Evolutionary conservation across 331 rosid species (phyloP), one percentile per base, ranked within the genome.

Genomic region (Spiraea crenata): DNA sequence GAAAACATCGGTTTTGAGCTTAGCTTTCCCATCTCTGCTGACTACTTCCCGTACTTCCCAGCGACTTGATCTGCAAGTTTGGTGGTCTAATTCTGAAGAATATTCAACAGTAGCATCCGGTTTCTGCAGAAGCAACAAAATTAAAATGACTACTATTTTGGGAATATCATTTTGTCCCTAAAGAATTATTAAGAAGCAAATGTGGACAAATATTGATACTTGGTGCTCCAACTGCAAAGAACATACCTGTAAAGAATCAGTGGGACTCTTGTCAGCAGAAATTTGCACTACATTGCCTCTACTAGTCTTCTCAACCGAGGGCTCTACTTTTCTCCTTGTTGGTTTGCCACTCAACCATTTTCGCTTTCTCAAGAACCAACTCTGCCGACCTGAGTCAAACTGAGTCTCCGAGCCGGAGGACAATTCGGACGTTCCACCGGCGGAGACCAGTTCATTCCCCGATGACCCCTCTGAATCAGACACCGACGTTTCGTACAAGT

Each of bases 11-110:
- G 97, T 80, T 62, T 79, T 85, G 17, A 93, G 85, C 83, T 84
- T 87, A 60, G 86, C 69, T 44, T 67, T 31, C 42, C 95, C 83
- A 67, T 90, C 92, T 80, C 89, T 85, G 65, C 97, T 87, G 15
- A 20, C 63, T 37, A 89, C 31, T 50, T 89, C 86, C 82, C 55
- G 84, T 6, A 0, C 47, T 64, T 77, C 74, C 96, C 97, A 90
- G 3, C 60, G 70, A 11, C 69, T 71, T 50, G 67, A 12, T 12
- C 9, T 16, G 58, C 52, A 5, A 48, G 63, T 49, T 39, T 68
- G 63, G 11, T 37, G 42, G 51, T 72, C n/a, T 62, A 17, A 65
- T 68, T 63, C 65, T 61, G 15, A 71, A 52, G 72, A 70, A 65
- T 17, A 1, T 58, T 56, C 76, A 16, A 14, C 46, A 47, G 14